A percentile compares a stretch with the other conserved stretches of the same genome.
These are phyloP conservation scores for Penicillium sp. DNA, from an alignment of 2,329 filamentous ascomycete genomes.

Conservation along the genomic window DNA sequence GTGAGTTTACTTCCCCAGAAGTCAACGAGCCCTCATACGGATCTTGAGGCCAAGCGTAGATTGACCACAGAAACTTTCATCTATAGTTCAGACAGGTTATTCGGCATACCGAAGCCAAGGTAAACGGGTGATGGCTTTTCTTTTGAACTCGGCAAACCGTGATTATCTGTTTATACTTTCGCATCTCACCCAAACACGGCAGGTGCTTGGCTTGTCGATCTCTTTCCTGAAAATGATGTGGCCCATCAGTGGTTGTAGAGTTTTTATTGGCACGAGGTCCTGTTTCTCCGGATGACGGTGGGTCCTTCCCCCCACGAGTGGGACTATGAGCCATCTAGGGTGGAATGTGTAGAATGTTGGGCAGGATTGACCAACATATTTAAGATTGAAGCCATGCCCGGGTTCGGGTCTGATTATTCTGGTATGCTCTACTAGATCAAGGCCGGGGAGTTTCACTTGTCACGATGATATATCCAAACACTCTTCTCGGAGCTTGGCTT, in stretches of 20 bases:
- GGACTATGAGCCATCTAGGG: slow-evolving; percentile 4
- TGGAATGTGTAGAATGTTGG: background rate
- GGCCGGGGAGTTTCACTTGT: background rate
- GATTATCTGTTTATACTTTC: background rate
- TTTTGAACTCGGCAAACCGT: background rate
- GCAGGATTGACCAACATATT: background rate
- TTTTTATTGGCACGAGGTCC: background rate
- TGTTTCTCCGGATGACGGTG: background rate
- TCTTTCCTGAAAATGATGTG: background rate
- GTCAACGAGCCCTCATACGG: background rate
- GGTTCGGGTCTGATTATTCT: background rate
- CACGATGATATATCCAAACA: slow-evolving; percentile 3
- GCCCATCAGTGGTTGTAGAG: background rate
- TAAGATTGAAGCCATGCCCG: background rate
- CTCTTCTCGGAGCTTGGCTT: slow-evolving; percentile 8
- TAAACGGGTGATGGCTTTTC: background rate
- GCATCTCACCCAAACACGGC: background rate
- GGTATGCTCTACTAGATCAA: background rate
- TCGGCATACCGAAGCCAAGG: background rate
- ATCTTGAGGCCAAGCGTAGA: background rate
- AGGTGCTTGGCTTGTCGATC: background rate
- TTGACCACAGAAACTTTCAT: background rate
- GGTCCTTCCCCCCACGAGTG: slow-evolving; percentile 5
- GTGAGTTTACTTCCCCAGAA: background rate
- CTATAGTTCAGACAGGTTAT: background rate